Percentiles rank a stretch among this genome's conserved stretches.
These are phyloP conservation scores for Parietichytrium sp. DNA, from an alignment of 108 stramenopile species.

Conservation along the genomic window DNA sequence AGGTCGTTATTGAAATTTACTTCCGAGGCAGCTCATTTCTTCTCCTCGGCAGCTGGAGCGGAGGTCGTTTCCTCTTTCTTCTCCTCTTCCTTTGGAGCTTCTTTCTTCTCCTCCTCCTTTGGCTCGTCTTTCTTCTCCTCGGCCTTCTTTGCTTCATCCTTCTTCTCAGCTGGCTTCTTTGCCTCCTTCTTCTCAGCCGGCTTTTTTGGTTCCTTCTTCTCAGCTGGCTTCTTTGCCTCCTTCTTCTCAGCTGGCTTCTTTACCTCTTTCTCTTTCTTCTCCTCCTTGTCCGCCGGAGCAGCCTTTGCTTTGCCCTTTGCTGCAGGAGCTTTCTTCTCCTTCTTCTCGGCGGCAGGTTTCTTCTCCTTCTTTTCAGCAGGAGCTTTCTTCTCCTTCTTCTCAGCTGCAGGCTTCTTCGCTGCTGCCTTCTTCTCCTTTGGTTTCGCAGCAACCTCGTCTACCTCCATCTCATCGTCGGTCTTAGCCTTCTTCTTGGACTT, in stretches of 20 bases:
- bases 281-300: not conserved
- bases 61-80: too few relatives aligned
- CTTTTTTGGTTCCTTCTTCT: not conserved
- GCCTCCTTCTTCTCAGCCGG: not conserved
- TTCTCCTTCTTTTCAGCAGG: too few relatives aligned
- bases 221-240: not conserved
- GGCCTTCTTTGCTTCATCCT: not conserved
- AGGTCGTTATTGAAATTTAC: too few relatives aligned
- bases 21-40: too few relatives aligned
- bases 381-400: not conserved
- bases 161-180: too few relatives aligned
- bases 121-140: not conserved
- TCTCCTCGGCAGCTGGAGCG: too few relatives aligned
- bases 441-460: not conserved
- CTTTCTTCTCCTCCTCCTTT: not conserved
- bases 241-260: not conserved
- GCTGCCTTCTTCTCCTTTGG: not conserved
- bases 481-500: not conserved
- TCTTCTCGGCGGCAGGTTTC: constrained; percentile 20
- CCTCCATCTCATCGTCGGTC: not conserved
- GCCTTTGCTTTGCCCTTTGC: too few relatives aligned
- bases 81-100: too few relatives aligned
- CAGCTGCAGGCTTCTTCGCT: not conserved
- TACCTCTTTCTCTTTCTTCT: not conserved
- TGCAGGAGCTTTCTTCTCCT: not conserved